Evolutionary conservation across 331 rosid genomes (phyloP).

Genomic region (Pyracantha coccinea): DNA sequence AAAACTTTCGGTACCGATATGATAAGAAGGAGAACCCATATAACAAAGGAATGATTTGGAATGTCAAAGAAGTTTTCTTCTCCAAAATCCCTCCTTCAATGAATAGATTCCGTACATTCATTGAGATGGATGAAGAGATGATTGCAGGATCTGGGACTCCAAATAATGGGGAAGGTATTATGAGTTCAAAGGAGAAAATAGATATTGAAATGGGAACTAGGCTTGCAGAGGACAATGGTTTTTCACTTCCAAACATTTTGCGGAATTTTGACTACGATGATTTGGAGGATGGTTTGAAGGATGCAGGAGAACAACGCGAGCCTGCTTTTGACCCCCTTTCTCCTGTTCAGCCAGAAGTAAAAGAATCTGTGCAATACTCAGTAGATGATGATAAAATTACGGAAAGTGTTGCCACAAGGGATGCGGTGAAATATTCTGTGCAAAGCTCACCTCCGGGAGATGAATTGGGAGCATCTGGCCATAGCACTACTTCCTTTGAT

Average conservation of each 20-base stretch:
- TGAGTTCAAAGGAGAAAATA: slow-evolving; percentile 57
- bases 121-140: slow-evolving; percentile 40
- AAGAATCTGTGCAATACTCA: slow-evolving; percentile 30
- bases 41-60: slow-evolving; percentile 44
- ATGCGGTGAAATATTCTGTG: slow-evolving; percentile 13
- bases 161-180: slow-evolving; percentile 26
- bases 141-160: slow-evolving; percentile 31
- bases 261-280: slow-evolving; percentile 44
- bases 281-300: slow-evolving; percentile 39
- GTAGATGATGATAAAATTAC: slow-evolving; percentile 23
- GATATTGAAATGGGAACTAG: slow-evolving; percentile 79
- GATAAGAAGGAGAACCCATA: slow-evolving; percentile 77
- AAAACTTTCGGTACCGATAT: slow-evolving; percentile 81
- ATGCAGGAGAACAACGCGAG: slow-evolving; percentile 33
- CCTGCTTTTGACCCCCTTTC: slow-evolving; percentile 36
- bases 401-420: slow-evolving; percentile 16
- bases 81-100: slow-evolving; percentile 40
- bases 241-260: slow-evolving; percentile 54
- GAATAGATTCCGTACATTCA: slow-evolving; percentile 51
- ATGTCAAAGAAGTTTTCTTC: slow-evolving; percentile 54
- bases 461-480: slow-evolving; percentile 23
- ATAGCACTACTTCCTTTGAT: slow-evolving; percentile 14
- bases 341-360: slow-evolving; percentile 40
- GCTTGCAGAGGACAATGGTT: slow-evolving; percentile 31
- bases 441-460: slow-evolving; percentile 19